phyloP scores from a whole-genome alignment of 2,329 filamentous ascomycete genomes.

The Stagonosporopsis tanaceti region DNA sequence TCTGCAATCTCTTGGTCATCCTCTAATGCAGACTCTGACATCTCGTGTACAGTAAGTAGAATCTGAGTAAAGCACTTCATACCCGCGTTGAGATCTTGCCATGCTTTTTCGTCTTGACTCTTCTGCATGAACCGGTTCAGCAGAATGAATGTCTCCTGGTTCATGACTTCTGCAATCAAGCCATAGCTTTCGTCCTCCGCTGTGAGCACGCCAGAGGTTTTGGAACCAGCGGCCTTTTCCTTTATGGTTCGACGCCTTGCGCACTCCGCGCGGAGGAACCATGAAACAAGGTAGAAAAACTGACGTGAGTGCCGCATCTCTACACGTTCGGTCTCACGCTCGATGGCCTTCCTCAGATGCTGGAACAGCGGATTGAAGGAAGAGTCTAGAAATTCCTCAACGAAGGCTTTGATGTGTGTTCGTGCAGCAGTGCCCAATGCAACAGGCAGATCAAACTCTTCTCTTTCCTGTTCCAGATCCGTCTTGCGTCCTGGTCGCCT shows the following conservation, averaged over 20 bases:
- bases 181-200: conserved; percentile 77
- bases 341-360: conserved; percentile 86
- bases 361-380: conserved; percentile 90
- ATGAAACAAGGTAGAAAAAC: conserved; percentile 90
- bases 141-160: conserved; percentile 93
- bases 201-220: conserved; percentile 49
- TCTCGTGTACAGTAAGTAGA: conserved; percentile 88
- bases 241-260: conserved; percentile 66
- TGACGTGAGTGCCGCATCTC: conserved; percentile 79
- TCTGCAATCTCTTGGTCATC: conserved; percentile 98
- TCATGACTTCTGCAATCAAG: conserved; percentile 86
- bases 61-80: conserved; percentile 97
- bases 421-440: conserved; percentile 76
- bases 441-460: conserved; percentile 78
- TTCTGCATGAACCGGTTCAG: conserved; percentile 84
- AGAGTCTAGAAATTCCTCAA: conserved; percentile 92
- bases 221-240: conserved; percentile 63
- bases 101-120: conserved; percentile 81
- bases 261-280: conserved; percentile 90
- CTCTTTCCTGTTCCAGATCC: conserved; percentile 47
- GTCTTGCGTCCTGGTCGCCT: conserved; percentile 57
- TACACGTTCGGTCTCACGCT: conserved; percentile 85
- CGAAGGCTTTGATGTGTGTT: conserved; percentile 79
- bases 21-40: conserved; percentile 82
- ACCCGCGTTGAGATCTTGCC: conserved; percentile 84